Conservation (phyloP, 805 yeast species). For the Lachancea waltii region DNA sequence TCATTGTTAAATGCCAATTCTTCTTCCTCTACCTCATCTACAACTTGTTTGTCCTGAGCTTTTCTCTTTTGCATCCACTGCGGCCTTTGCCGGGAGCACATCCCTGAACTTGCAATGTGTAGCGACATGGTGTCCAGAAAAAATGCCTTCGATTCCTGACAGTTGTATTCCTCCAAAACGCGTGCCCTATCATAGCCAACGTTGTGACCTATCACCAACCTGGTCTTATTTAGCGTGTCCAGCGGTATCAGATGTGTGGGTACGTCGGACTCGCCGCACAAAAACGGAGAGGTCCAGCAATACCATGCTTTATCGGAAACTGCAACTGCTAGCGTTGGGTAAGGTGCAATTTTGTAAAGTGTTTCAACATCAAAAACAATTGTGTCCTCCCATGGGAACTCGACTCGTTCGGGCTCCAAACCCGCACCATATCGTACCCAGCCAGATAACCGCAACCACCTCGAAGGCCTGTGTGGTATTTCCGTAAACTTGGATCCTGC, state of each 20-base stretch:
- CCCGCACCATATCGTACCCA: slow-evolving; percentile 72
- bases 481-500: slow-evolving; percentile 41
- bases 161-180: slow-evolving; percentile 72
- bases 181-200: slow-evolving; percentile 88
- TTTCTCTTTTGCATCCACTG: slow-evolving; percentile 59
- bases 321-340: slow-evolving; percentile 78
- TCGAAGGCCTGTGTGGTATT: slow-evolving; percentile 37
- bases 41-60: slow-evolving; percentile 16
- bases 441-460: slow-evolving; percentile 61
- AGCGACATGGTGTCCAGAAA: slow-evolving; percentile 88
- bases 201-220: slow-evolving; percentile 81
- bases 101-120: slow-evolving; percentile 85
- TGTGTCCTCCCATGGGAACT: slow-evolving; percentile 62
- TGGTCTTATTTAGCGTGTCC: slow-evolving; percentile 42
- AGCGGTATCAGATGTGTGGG: slow-evolving; percentile 72
- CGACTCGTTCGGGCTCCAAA: slow-evolving; percentile 47
- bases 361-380: slow-evolving; percentile 89
- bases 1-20: slow-evolving; percentile 75
- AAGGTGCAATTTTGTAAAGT: slow-evolving; percentile 64
- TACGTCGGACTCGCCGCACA: slow-evolving; percentile 37
- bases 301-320: slow-evolving; percentile 79
- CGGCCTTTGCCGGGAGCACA: slow-evolving; percentile 87
- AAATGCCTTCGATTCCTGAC: slow-evolving; percentile 63
- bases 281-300: slow-evolving; percentile 86
- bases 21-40: slow-evolving; percentile 33